Base-by-base conservation (phyloP, 2,329 filamentous ascomycete genomes). In the Lachnellula arida region DNA sequence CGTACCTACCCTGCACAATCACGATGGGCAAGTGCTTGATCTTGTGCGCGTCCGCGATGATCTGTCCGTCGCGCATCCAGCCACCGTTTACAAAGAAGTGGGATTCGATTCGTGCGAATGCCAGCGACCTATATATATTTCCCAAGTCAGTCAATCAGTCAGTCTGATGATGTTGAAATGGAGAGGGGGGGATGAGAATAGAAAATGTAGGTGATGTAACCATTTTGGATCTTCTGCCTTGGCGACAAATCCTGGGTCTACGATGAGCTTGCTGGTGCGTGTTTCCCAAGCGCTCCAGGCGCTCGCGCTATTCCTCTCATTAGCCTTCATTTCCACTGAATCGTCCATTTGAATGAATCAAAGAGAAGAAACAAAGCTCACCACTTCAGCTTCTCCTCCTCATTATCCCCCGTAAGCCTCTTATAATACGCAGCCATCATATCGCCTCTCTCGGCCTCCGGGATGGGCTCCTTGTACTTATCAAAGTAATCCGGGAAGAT, bases 1-100 rank as follows among this genome's bases (percentile, higher is more conserved):
- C 75, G 51, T 76, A 75, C n/a, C 75, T 68, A 0, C 75, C 75
- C 58, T 78, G 74, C 14, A 77, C 68, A 40, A 78, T 75, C 9
- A 68, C 60, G 14, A 64, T 69, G 3, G 68, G 63, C 3, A 69
- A 53, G 53, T 67, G 64, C 47, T 60, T 63, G 54, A 70, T 68
- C 50, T 67, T 67, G 34, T 63, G 55, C 1, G 64, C 65, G 11
- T 67, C 63, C 15, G 60, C 49, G 19, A 69, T 59, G 35, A 78
- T 60, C 53, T 76, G 72, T 0, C 72, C 73, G 14, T 76, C 73
- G 48, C 71, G 67, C 61, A 77, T 61, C 66, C 69, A 78, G 14
- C 68, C 72, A 32, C 66, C 65, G 60, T 77, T 72, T 17, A 70
- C 65, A 59, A 74, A 74, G 63, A 74, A 78, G 58, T 77, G 75